Conservation (phyloP, 352 stramenopile species). For the Phytophthora sp. region DNA sequence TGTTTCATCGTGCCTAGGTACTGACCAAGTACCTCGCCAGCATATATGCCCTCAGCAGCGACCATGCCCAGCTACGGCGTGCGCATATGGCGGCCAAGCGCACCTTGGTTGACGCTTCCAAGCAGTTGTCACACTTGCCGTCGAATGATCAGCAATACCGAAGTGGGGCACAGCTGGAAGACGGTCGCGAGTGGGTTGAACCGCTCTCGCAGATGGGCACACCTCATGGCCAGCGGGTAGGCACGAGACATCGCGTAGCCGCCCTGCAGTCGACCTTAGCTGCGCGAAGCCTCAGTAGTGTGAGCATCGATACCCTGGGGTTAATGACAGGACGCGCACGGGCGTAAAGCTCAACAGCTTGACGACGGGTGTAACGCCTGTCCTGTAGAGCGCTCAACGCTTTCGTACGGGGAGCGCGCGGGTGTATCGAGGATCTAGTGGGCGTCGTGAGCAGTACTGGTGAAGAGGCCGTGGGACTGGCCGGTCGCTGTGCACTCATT, state of each 20-base stretch:
- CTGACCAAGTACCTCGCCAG: neutral
- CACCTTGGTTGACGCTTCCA: neutral
- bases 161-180: neutral
- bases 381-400: neutral
- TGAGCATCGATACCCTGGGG: neutral
- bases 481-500: neutral
- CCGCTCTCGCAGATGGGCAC: neutral
- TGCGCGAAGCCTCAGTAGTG: neutral
- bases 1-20: slow-evolving; percentile 7
- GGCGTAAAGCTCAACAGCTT: neutral
- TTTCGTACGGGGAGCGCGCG: neutral
- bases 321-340: neutral
- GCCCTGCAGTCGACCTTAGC: neutral
- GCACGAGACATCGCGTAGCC: neutral
- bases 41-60: neutral
- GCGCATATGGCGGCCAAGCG: neutral
- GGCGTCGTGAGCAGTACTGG: neutral
- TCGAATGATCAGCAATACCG: slow-evolving; percentile 1
- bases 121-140: neutral
- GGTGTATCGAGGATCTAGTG: neutral
- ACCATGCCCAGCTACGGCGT: neutral
- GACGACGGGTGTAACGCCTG: neutral
- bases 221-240: neutral
- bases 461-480: neutral
- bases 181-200: neutral